phyloP scores from a whole-genome alignment of 495 filamentous ascomycete species.

The Neurospora sp. region DNA sequence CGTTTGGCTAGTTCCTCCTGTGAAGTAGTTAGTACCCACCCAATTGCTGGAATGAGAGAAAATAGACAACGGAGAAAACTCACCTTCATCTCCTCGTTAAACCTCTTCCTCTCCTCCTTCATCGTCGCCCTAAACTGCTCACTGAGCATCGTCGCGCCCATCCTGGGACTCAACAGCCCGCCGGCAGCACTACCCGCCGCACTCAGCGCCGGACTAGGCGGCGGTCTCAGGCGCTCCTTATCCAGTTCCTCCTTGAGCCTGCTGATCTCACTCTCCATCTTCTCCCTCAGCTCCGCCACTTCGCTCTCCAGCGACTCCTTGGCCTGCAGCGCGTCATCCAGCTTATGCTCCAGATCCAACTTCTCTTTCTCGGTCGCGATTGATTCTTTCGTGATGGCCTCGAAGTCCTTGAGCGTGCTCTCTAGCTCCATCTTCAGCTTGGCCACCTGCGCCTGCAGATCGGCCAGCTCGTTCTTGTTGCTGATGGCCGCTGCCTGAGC shows the following conservation, averaged over 20 bases:
- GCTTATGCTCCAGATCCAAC: slow-evolving; percentile 57
- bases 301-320: slow-evolving; percentile 28
- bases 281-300: slow-evolving; percentile 19
- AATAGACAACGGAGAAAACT: slow-evolving; percentile 9
- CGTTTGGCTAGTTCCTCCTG: slow-evolving; percentile 39
- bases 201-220: slow-evolving; percentile 2
- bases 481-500: slow-evolving; percentile 61
- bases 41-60: not conserved
- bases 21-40: not conserved
- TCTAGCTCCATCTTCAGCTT: slow-evolving; percentile 69
- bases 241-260: slow-evolving; percentile 36
- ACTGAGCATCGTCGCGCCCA: slow-evolving; percentile 25
- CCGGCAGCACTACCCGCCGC: not conserved
- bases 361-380: slow-evolving; percentile 82
- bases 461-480: slow-evolving; percentile 54
- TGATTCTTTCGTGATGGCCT: slow-evolving; percentile 73
- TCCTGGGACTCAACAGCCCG: slow-evolving; percentile 5
- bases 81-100: slow-evolving; percentile 40
- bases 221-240: slow-evolving; percentile 29
- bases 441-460: slow-evolving; percentile 49
- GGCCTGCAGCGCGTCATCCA: slow-evolving; percentile 26
- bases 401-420: slow-evolving; percentile 75
- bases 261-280: slow-evolving; percentile 25
- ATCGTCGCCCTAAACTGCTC: slow-evolving; percentile 32
- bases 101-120: slow-evolving; percentile 42